Base-by-base conservation (phyloP, 345 rosid species). In the Ceriops tagal region DNA sequence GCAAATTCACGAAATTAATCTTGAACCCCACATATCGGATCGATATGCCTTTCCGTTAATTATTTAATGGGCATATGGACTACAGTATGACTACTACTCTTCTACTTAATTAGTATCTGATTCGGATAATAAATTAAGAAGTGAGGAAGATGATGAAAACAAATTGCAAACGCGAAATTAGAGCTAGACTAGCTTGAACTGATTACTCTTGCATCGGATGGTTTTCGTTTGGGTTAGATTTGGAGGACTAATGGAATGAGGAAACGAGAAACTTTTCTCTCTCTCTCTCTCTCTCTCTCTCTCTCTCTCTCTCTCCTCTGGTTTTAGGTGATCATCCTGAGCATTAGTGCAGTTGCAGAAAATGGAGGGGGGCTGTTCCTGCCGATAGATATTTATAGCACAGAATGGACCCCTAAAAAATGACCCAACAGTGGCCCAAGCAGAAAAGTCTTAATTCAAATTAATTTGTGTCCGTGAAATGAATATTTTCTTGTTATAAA, bases 361-460 rank as follows among this genome's bases (percentile, higher is more conserved):
- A 56, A 56, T 56, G 59, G 31, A 24, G 16, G 18, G 3, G 28
- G 59, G 11, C 9, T 15, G 59, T 30, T 56, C 59, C 28, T 5
- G 59, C 59, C 11, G 59, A 27, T 24, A 56, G 30, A 56, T 56
- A 56, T 24, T 24, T 56, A 56, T 56, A 56, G 59, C 59, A 24
- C 11, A 56, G 30, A 56, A 24, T 56, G 24, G 59, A 56, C 59
- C 59, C 59, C 24, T 56, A 28, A 24, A 55, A 28, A 21, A 55
- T 27, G 1, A 55, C 30, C 30, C 59, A 21, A 24, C 59, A 43
- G 18, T 43, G 49, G 24, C 59, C 10, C 59, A 24, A 22, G 59
- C 59, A 56, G 37, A 34, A 34, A 34, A 34, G 37, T 34, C 37
- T 34, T 34, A 34, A 34, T 7, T 34, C 49, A 43, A 43, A 11